Evolutionary conservation across 139 green algal species (phyloP).

Genomic region (Chlorella vulgaris): DNA sequence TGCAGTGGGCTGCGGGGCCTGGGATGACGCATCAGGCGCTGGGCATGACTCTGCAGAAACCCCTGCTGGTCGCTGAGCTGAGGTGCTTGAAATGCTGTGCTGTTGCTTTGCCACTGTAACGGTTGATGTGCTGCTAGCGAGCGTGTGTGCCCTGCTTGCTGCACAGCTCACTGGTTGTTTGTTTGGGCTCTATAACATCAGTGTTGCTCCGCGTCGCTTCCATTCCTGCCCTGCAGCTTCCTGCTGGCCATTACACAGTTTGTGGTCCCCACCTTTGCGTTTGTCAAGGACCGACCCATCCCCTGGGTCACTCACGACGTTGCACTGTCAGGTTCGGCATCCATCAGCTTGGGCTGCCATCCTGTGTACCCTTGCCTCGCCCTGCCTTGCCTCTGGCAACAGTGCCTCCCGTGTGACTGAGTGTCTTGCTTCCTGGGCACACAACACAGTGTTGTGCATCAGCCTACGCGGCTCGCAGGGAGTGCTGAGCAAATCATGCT

Average conservation of each 20-base stretch:
- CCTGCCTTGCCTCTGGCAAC: not conserved
- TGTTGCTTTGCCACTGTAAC: too few relatives aligned
- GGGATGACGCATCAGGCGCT: conserved; percentile 47
- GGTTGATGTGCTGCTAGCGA: too few relatives aligned
- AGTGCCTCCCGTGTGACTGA: too few relatives aligned
- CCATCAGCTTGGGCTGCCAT: too few relatives aligned
- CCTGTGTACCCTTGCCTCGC: too few relatives aligned
- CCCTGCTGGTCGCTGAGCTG: conserved; percentile 83
- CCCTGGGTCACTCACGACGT: conserved; percentile 51
- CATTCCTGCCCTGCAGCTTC: conserved; percentile 60
- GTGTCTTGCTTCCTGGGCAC: too few relatives aligned
- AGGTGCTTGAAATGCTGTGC: not conserved
- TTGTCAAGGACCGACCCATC: conserved; percentile 40
- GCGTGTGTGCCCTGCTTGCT: not conserved
- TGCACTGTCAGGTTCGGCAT: conserved; percentile 41
- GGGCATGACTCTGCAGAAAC: conserved; percentile 80
- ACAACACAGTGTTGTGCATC: too few relatives aligned
- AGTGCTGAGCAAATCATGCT: too few relatives aligned
- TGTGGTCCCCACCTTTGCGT: conserved; percentile 60
- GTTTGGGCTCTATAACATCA: not conserved
- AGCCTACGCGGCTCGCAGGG: too few relatives aligned
- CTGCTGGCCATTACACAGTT: conserved; percentile 82
- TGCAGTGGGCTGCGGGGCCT: conserved; percentile 27
- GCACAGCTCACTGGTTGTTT: not conserved
- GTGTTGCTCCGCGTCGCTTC: not conserved